Conservation (phyloP, 1,139 yeast genomes). For the Casaregolazyma lundiana region DNA sequence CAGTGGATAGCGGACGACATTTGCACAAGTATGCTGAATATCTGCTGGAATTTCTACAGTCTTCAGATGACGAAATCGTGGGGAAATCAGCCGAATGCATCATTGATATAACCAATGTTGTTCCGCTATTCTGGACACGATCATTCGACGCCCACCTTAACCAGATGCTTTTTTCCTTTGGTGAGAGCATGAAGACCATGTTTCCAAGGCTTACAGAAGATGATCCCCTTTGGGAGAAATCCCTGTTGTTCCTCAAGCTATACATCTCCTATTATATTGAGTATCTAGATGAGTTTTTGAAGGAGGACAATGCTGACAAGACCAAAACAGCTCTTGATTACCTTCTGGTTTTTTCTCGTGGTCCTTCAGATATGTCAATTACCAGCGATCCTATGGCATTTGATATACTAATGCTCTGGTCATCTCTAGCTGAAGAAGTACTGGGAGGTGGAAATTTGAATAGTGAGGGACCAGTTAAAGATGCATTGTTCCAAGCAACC, state of each 20-base stretch:
- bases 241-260: constrained; percentile 13
- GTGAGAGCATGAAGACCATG: constrained; percentile 7
- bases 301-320: constrained; percentile 13
- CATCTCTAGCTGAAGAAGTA: constrained; percentile 60
- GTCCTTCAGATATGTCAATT: constrained; percentile 52
- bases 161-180: constrained; percentile 15
- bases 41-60: constrained; percentile 39
- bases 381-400: constrained; percentile 65
- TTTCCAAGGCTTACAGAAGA: constrained; percentile 2
- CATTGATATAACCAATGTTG: constrained; percentile 15
- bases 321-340: constrained; percentile 21
- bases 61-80: constrained; percentile 33
- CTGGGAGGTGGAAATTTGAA: constrained; percentile 47
- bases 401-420: constrained; percentile 76
- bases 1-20: constrained; percentile 36
- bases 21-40: constrained; percentile 30
- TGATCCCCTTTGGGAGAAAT: constrained; percentile 7
- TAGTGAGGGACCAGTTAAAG: constrained; percentile 22
- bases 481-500: constrained; percentile 45
- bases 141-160: constrained; percentile 15
- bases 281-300: constrained; percentile 12
- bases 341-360: constrained; percentile 54
- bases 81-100: constrained; percentile 22
- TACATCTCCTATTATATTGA: constrained; percentile 16
- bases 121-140: constrained; percentile 18